A percentile compares a stretch with the other conserved stretches of the same genome.
Conservation (phyloP, 2,329 filamentous ascomycete genomes). For the Xylariaceae sp. region DNA sequence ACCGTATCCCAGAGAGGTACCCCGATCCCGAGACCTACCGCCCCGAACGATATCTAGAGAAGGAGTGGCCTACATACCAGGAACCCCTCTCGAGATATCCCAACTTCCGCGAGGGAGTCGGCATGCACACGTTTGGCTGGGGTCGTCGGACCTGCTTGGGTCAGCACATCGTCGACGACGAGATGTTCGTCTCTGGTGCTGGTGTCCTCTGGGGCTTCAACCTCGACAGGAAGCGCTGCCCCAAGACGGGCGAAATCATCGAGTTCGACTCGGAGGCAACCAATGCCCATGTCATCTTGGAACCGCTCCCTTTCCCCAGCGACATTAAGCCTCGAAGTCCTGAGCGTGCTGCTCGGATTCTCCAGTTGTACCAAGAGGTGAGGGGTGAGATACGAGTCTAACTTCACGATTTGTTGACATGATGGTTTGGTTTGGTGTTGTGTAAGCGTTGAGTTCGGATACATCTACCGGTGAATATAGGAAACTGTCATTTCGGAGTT, state of each 20-base stretch:
- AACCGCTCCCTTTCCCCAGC: slow-evolving; percentile 44
- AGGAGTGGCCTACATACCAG: slow-evolving; percentile 59
- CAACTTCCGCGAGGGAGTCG: slow-evolving; percentile 52
- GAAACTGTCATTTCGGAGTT: not conserved
- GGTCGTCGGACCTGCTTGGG: slow-evolving; percentile 59
- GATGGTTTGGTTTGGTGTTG: not conserved
- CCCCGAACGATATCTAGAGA: slow-evolving; percentile 58
- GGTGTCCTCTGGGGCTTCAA: slow-evolving; percentile 47
- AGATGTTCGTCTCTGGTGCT: slow-evolving; percentile 48
- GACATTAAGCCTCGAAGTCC: slow-evolving; percentile 39
- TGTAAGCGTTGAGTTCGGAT: not conserved
- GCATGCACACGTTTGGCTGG: slow-evolving; percentile 61
- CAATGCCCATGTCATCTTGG: slow-evolving; percentile 49
- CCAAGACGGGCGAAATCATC: slow-evolving; percentile 38
- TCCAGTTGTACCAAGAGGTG: slow-evolving; percentile 35
- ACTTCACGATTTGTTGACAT: not conserved
- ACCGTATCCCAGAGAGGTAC: slow-evolving; percentile 54
- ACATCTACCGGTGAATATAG: not conserved
- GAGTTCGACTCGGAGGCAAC: slow-evolving; percentile 46
- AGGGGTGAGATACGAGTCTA: slow-evolving; percentile 30
- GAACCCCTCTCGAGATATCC: slow-evolving; percentile 59
- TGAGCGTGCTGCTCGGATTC: slow-evolving; percentile 35
- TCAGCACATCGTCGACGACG: slow-evolving; percentile 57
- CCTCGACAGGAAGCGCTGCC: slow-evolving; percentile 37
- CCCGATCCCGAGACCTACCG: slow-evolving; percentile 58